Evolutionary conservation across 78 protist species (phyloP), one percentile per base, ranked within the genome.

Genomic region (Chrysochromulina tobinii): DNA sequence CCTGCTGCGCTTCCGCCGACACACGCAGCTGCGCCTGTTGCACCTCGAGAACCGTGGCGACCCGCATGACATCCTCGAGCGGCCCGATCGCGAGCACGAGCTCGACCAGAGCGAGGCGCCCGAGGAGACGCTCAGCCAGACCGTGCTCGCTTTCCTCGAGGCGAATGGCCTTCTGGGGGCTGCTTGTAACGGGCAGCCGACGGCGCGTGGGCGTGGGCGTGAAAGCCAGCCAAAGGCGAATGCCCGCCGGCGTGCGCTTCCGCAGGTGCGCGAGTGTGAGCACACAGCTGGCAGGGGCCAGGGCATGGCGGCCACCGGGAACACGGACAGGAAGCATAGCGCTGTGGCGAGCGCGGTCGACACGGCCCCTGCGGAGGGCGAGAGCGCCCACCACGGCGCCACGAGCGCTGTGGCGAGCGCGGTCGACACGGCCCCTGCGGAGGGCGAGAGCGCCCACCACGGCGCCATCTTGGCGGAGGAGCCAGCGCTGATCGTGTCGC

Each of bases 401-500:
- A 59, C 38, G 38, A 38, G 38, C 38, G 38, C 38, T 38, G 38
- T 38, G 38, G 38, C 38, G 38, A 38, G 38, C 38, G 38, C 38
- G 38, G 64, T 59, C 21, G 72, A 8, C 27, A 20, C 72, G 72
- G 72, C 72, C n/a, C n/a, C 72, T 3, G 72, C 23, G 27, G 72
- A 66, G 27, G 72, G n/a, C 27, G 72, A 66, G 27, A 20, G 25
- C 27, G 27, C 38, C 38, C 38, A 38, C 38, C 38, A 38, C 38
- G 38, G 38, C 38, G 38, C 38, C 38, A 38, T 8, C 72, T 12
- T 7, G 54, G 53, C 79, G 53, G 54, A 2, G 53, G 20, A 11
- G 53, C 48, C 54, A 21, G n/a, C 61, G 64, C n/a, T 79, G 12
- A 12, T 79, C 87, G 92, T 90, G 23, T 90, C 92, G 48, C 72